phyloP scores from a whole-genome alignment of 2,329 filamentous ascomycete genomes.

The Botrytis deweyae region DNA sequence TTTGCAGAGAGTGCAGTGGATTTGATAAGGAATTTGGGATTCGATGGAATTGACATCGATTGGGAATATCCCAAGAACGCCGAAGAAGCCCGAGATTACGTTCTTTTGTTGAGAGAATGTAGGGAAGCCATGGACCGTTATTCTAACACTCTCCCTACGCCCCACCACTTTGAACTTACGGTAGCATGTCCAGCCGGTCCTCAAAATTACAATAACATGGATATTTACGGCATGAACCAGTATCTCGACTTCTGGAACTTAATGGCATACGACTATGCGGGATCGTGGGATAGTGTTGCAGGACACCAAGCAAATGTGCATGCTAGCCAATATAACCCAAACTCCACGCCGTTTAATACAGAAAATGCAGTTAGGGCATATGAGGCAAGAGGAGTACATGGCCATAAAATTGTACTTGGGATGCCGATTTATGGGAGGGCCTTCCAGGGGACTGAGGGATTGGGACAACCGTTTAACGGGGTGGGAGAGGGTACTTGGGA shows the following conservation, averaged over 20 bases:
- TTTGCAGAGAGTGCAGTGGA: slow-evolving; percentile 76
- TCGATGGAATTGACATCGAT: slow-evolving; percentile 69
- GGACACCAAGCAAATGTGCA: slow-evolving; percentile 83
- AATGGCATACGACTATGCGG: slow-evolving; percentile 89
- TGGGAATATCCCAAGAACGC: slow-evolving; percentile 64
- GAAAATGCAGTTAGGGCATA: slow-evolving; percentile 71
- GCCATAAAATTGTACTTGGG: slow-evolving; percentile 78
- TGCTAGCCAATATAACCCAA: slow-evolving; percentile 54
- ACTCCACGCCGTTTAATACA: slow-evolving; percentile 76
- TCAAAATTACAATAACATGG: slow-evolving; percentile 60
- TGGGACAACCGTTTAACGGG: slow-evolving; percentile 67
- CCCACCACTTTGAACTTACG: slow-evolving; percentile 60
- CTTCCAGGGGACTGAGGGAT: slow-evolving; percentile 75
- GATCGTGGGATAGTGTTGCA: slow-evolving; percentile 70
- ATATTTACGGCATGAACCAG: slow-evolving; percentile 62
- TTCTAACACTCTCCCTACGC: slow-evolving; percentile 43
- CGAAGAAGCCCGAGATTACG: slow-evolving; percentile 56
- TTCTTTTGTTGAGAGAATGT: slow-evolving; percentile 56
- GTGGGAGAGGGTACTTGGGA: slow-evolving; percentile 83
- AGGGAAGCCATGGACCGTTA: slow-evolving; percentile 60
- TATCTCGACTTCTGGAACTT: slow-evolving; percentile 74
- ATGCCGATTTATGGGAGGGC: slow-evolving; percentile 91
- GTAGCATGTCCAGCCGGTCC: slow-evolving; percentile 64
- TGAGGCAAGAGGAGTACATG: slow-evolving; percentile 58
- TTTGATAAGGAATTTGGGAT: slow-evolving; percentile 76